Evolutionary conservation across 495 filamentous ascomycete genomes (phyloP).

Genomic region (Alectoria sarmentosa): DNA sequence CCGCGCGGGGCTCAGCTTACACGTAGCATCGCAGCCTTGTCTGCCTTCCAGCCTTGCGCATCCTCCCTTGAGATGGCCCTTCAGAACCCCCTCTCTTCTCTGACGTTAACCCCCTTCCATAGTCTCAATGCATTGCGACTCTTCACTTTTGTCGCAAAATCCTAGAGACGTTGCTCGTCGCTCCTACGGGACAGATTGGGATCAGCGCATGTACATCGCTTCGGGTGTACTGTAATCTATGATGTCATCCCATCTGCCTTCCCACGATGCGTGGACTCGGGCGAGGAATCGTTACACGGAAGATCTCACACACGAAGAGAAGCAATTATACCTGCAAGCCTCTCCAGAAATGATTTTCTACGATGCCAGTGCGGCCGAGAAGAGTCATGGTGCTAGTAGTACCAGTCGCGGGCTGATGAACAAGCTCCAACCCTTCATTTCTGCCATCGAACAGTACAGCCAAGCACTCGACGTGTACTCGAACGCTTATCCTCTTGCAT

Average conservation of each 20-base stretch:
- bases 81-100: not conserved
- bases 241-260: not conserved
- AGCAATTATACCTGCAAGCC: slow-evolving; percentile 21
- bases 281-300: slow-evolving; percentile 30
- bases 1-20: not conserved
- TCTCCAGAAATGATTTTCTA: slow-evolving; percentile 31
- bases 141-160: not conserved
- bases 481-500: slow-evolving; percentile 30
- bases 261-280: slow-evolving; percentile 25
- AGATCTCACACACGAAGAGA: slow-evolving; percentile 28
- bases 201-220: not conserved
- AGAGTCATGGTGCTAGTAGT: slow-evolving; percentile 27
- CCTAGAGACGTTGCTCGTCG: not conserved
- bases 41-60: slow-evolving; percentile 1
- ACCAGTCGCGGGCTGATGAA: slow-evolving; percentile 24
- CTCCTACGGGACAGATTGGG: not conserved
- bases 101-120: not conserved
- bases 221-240: not conserved
- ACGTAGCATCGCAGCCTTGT: not conserved
- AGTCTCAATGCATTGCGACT: not conserved
- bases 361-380: slow-evolving; percentile 30
- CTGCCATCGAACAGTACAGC: slow-evolving; percentile 36
- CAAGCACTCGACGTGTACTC: slow-evolving; percentile 34
- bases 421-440: slow-evolving; percentile 31
- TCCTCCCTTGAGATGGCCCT: not conserved